Evolutionary conservation across 2,329 filamentous ascomycete genomes (phyloP).

Genomic region (Paraconiothyrium brasiliense): DNA sequence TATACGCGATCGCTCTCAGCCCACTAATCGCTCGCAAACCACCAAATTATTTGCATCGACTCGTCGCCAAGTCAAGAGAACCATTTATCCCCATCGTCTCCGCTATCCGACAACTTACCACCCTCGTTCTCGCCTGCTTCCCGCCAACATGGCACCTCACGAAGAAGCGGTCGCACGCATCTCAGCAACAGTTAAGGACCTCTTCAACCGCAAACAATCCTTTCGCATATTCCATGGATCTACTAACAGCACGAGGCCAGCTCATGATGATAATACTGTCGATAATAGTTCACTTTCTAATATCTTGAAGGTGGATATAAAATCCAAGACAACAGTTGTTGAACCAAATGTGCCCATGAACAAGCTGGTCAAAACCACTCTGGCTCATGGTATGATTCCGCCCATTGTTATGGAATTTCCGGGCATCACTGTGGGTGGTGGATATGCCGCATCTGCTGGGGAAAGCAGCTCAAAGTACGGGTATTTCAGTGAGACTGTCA

Average conservation of each 20-base stretch:
- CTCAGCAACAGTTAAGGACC: constrained; percentile 17
- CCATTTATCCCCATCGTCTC: no score
- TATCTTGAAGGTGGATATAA: constrained; percentile 53
- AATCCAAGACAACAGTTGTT: constrained; percentile 58
- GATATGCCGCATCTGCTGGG: constrained; percentile 69
- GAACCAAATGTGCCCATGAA: constrained; percentile 75
- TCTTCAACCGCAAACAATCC: constrained; percentile 22
- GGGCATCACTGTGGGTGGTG: constrained; percentile 72
- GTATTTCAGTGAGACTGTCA: constrained; percentile 69
- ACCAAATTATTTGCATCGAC: no score
- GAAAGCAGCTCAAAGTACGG: constrained; percentile 70
- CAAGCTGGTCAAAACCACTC: constrained; percentile 63
- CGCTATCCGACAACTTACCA: no score
- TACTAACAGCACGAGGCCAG: constrained; percentile 53
- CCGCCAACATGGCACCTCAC: constrained; percentile 15
- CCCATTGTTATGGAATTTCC: constrained; percentile 71
- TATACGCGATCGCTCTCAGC: no score
- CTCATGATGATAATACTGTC: constrained; percentile 30
- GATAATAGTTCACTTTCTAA: constrained; percentile 56
- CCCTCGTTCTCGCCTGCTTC: no score
- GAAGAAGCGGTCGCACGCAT: constrained; percentile 21
- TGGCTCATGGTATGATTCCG: constrained; percentile 61
- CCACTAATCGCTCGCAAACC: no score
- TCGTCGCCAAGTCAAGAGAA: no score
- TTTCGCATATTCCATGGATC: constrained; percentile 63